Conservation (phyloP, 2,329 filamentous ascomycete species). For the Aureobasidium sp. region DNA sequence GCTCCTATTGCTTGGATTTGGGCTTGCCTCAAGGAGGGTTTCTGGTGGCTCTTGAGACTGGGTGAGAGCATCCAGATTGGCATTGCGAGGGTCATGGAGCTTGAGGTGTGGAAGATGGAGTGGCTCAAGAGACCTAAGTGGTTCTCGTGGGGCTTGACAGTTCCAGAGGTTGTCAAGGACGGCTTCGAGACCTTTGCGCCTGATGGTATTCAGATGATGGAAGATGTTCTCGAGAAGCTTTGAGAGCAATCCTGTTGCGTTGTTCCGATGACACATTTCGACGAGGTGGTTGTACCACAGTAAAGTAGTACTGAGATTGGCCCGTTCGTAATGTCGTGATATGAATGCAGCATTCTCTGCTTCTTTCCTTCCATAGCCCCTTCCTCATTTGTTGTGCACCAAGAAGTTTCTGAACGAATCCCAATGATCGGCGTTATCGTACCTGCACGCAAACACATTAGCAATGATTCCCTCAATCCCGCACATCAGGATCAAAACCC, state of each 20-base stretch:
- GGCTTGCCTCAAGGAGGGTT: background rate
- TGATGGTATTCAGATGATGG: background rate
- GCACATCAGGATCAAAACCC: constrained; percentile 52
- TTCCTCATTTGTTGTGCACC: constrained; percentile 77
- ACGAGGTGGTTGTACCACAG: too few relatives aligned
- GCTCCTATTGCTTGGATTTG: background rate
- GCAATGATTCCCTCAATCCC: background rate
- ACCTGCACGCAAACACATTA: constrained; percentile 47
- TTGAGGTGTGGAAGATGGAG: background rate
- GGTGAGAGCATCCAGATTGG: background rate
- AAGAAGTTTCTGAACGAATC: constrained; percentile 86
- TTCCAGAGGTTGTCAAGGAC: background rate
- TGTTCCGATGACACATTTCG: too few relatives aligned
- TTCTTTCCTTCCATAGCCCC: background rate
- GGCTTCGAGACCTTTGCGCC: background rate
- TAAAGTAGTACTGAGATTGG: background rate
- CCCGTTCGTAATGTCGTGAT: constrained; percentile 1
- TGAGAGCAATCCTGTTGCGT: background rate
- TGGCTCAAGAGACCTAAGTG: background rate
- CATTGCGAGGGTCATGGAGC: background rate
- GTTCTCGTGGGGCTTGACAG: background rate
- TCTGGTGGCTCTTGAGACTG: background rate
- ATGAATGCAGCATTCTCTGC: background rate
- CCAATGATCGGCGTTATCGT: constrained; percentile 88
- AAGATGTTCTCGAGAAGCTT: constrained; percentile 1